A percentile compares a stretch with the other conserved stretches of the same genome.
phyloP scores from a whole-genome alignment of 1,284 basidiomycete species.

The Apiotrichum gracile region DNA sequence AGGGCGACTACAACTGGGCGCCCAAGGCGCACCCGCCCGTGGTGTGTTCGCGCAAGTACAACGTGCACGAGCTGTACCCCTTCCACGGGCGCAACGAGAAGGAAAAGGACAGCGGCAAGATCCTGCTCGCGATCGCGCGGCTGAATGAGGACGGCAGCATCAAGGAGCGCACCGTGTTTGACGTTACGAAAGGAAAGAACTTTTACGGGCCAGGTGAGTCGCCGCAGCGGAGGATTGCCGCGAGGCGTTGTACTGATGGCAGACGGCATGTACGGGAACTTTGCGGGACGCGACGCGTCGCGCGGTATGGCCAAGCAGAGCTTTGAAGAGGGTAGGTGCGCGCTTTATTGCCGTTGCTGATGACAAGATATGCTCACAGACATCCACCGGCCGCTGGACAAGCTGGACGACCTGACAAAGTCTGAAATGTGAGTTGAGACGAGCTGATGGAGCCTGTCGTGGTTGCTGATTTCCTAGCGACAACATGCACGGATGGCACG shows the following conservation, averaged over 20 bases:
- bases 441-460: background rate
- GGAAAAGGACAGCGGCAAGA: conserved; percentile 52
- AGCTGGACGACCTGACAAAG: conserved; percentile 64
- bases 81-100: conserved; percentile 60
- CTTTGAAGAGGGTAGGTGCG: conserved; percentile 75
- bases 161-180: conserved; percentile 73
- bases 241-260: background rate
- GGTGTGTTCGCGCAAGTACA: conserved; percentile 67
- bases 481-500: conserved; percentile 88
- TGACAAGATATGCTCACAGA: conserved; percentile 78
- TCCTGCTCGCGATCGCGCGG: conserved; percentile 80
- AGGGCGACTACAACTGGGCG: conserved; percentile 74
- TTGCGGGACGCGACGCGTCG: conserved; percentile 88
- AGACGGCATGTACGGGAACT: conserved; percentile 96
- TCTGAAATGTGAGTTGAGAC: conserved; percentile 69
- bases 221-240: background rate
- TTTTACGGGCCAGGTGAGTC: conserved; percentile 87
- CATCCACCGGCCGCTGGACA: conserved; percentile 77
- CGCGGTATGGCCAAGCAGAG: conserved; percentile 96
- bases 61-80: conserved; percentile 62
- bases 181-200: conserved; percentile 76
- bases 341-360: background rate
- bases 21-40: conserved; percentile 71
- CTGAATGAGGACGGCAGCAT: conserved; percentile 38
- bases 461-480: conserved; percentile 53